Evolutionary conservation across 2,329 filamentous ascomycete species (phyloP), one percentile per base, ranked within the genome.

Genomic region (Colletotrichum sp.): DNA sequence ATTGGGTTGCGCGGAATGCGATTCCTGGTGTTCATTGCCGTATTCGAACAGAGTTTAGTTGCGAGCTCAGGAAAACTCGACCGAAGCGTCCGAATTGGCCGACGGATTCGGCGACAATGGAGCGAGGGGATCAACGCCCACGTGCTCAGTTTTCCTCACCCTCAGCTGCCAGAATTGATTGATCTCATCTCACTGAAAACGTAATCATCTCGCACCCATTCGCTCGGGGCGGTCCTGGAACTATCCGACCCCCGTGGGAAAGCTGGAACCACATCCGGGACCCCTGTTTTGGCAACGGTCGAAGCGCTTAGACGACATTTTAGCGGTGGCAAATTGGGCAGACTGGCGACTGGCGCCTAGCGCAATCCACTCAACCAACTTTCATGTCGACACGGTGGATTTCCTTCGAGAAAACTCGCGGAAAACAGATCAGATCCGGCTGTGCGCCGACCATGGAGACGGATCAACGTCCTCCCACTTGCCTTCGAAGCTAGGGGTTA

Each of bases 401-500:
- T 61, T 16, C 13, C 28, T 55, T 65, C n/a, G 13, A 52, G 52
- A n/a, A 48, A 48, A 16, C 28, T 28, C n/a, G 26, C 55, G 64
- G 28, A 24, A 5, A 36, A 36, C 34, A 60, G 26, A 68, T 52
- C 64, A 65, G 64, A 48, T 24, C 34, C 55, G 26, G 73, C 43
- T 18, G 8, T 60, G 24, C n/a, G 34, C 59, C 59, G 36, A 21
- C 21, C 74, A 59, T 16, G n/a, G 34, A 36, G 30, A 18, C 74
- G 74, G 70, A 60, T 65, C 57, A 64, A 64, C 57, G 36, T 34
- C 48, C 70, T 67, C 70, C 59, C 73, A 65, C 64, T 30, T 26
- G 26, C 70, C 71, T 59, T 43, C 8, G 39, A 15, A 21, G 26
- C 65, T 34, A 65, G 64, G 73, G 57, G 9, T 28, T 65, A 26